A percentile compares a stretch with the other conserved stretches of the same genome.
phyloP scores from a whole-genome alignment of 1,284 basidiomycete species.

The Malassezia sp. region DNA sequence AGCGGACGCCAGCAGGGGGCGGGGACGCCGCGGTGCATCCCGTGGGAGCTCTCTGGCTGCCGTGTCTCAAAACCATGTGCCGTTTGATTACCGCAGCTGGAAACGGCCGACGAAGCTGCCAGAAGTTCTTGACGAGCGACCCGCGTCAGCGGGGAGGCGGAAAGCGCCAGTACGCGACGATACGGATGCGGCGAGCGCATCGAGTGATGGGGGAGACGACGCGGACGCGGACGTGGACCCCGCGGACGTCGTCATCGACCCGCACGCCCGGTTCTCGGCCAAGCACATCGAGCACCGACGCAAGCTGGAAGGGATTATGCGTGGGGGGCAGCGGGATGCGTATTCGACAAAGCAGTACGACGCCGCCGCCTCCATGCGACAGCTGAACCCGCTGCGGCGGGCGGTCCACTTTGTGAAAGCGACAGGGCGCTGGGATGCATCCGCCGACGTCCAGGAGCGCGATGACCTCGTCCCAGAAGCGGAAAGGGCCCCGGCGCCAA shows the following conservation, averaged over 20 bases:
- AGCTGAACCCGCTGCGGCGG: conserved; percentile 9
- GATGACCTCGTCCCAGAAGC: too few relatives aligned
- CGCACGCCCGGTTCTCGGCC: conserved; percentile 13
- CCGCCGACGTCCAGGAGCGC: too few relatives aligned
- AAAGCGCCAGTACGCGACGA: too few relatives aligned
- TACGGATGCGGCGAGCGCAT: too few relatives aligned
- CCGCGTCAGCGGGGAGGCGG: neutral
- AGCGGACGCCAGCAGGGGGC: neutral
- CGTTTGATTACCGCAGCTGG: conserved; percentile 7
- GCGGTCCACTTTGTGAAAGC: conserved; percentile 14
- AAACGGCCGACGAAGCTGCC: neutral
- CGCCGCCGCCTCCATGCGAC: neutral
- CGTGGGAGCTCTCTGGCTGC: conserved; percentile 4
- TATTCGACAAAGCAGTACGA: conserved; percentile 5
- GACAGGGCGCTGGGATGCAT: too few relatives aligned
- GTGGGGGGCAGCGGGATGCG: conserved; percentile 8
- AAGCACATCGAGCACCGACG: conserved; percentile 15
- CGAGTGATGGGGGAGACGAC: conserved; percentile 9
- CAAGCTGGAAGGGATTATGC: conserved; percentile 3
- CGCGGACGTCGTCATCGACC: conserved; percentile 12
- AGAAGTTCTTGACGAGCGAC: neutral
- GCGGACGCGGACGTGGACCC: conserved; percentile 13
- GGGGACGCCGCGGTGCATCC: neutral
- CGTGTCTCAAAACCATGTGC: conserved; percentile 11
- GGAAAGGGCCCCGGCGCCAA: too few relatives aligned